Evolutionary conservation across 164 flowering plant genomes (phyloP).

Genomic region (Platanus orientalis): DNA sequence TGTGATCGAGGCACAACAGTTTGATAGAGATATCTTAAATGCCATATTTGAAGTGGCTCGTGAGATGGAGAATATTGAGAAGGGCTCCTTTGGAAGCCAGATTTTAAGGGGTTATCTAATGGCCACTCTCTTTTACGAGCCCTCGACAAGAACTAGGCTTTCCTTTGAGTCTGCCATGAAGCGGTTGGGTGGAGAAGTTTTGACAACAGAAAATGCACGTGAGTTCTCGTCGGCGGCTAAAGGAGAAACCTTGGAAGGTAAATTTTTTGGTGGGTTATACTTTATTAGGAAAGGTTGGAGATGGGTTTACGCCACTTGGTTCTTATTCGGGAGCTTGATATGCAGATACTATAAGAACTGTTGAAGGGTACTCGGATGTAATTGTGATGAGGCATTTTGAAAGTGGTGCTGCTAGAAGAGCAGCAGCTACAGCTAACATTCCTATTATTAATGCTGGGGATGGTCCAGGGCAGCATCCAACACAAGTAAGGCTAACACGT

Average conservation of each 20-base stretch:
- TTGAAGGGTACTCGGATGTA: conserved; percentile 94
- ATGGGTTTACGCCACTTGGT: conserved; percentile 7
- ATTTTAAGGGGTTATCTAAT: conserved; percentile 84
- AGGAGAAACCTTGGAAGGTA: conserved; percentile 99
- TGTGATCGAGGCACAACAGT: conserved; percentile 91
- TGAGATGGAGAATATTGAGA: conserved; percentile 85
- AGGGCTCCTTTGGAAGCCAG: conserved; percentile 58
- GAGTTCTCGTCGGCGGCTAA: conserved; percentile 99
- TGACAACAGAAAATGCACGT: conserved; percentile 96
- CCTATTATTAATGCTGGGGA: conserved; percentile 98
- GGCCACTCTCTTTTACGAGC: conserved; percentile 98
- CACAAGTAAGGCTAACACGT: too few relatives aligned
- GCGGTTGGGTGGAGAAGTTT: conserved; percentile 92
- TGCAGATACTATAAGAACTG: conserved; percentile 90
- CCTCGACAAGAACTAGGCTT: conserved; percentile 95
- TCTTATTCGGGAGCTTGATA: conserved; percentile 8
- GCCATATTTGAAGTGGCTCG: conserved; percentile 84
- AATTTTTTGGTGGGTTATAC: background rate
- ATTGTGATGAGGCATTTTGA: conserved; percentile 99
- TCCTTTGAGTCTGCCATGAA: conserved; percentile 99
- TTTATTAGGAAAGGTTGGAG: background rate
- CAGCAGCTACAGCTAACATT: conserved; percentile 77
- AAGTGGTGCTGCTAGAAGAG: conserved; percentile 93
- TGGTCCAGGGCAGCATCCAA: conserved; percentile 99
- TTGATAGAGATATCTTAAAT: conserved; percentile 71